Evolutionary conservation across 139 green algal genomes (phyloP), one percentile per base, ranked within the genome.

Genomic region (Pleodorina starrii): DNA sequence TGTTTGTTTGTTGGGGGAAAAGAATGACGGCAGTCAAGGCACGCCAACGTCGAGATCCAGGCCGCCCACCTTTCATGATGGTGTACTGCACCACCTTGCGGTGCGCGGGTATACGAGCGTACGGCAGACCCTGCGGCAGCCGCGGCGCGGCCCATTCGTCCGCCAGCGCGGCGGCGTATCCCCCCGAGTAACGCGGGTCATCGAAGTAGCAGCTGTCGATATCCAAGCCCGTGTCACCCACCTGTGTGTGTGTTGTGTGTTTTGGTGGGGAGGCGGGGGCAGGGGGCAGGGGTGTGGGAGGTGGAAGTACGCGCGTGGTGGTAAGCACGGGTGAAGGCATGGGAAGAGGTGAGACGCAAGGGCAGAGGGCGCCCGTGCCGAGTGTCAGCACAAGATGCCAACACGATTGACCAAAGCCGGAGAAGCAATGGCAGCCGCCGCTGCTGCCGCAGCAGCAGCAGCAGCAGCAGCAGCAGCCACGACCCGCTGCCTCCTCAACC

Each of bases 21-120:
- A n/a, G n/a, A n/a, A n/a, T n/a, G n/a, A n/a, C n/a, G n/a, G n/a
- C n/a, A n/a, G n/a, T n/a, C n/a, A n/a, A n/a, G n/a, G n/a, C n/a
- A n/a, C n/a, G n/a, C n/a, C n/a, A n/a, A n/a, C n/a, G n/a, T 17
- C 51, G 14, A 66, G 54, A 66, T 66, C 54, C 54, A 66, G 29
- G 29, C 54, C 54, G 6, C 54, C 54, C 29, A 66, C 63, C 63
- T 38, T 36, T 40, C 63, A 73, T 73, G 32, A 73, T 36, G 32
- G 68, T 40, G 73, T 81, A 81, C 73, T 81, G 73, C 21, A 59
- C 73, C 27, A 81, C 73, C 43, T 81, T 81, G 7, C 73, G 73
- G 73, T 81, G 73, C 19, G 9, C 73, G 21, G 43, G 27, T 19
- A 57, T 38, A 44, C 73, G 73, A 2, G 12, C 19, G 43, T 38